Base-by-base conservation (phyloP, 768 basidiomycete species). In the Termitomyces sp. region DNA sequence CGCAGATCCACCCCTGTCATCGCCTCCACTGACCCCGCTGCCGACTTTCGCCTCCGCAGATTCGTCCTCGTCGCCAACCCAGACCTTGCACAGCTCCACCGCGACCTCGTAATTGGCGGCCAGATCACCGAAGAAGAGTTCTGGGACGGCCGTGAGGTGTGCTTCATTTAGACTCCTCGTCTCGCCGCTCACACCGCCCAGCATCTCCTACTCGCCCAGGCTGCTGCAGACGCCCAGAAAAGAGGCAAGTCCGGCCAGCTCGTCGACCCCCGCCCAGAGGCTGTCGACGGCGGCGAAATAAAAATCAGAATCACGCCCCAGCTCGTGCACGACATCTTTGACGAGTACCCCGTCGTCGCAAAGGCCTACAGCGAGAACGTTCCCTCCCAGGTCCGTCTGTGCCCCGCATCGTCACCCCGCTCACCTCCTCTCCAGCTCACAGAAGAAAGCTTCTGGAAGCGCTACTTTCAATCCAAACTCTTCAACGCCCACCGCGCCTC, bases 401-500 rank as follows among this genome's bases (percentile, higher is more conserved):
- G 56, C 41, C 32, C 60, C 58, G 6, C 6, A 0, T 5, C 55
- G 44, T 55, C 2, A 38, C n/a, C 16, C 35, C 44, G 26, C 49
- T 59, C 9, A 59, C 56, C 38, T 33, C 16, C 38, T 26, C 41
- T 50, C 26, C 69, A 98, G 94, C 80, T 98, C 50, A 83, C 87
- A 26, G 93, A 98, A 73, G 87, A 86, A 59, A 88, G 91, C 67
- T 99, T 99, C 70, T 99, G 97, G 97, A 88, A 85, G 67, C 85
- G 97, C 50, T 99, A 98, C 76, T 97, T 99, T 71, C 90, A 93
- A 67, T 96, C 94, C 32, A 95, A 91, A 68, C 79, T 99, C 13
- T 98, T 97, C 81, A 92, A 98, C 69, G 88, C 90, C 2, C 93
- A 98, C 71, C 87, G 95, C 14, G 95, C 95, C 9, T 95, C 92